A percentile compares a stretch with the other conserved stretches of the same genome.
Evolutionary conservation across 1,284 basidiomycete species (phyloP).

Genomic region (Pterula multifida): DNA sequence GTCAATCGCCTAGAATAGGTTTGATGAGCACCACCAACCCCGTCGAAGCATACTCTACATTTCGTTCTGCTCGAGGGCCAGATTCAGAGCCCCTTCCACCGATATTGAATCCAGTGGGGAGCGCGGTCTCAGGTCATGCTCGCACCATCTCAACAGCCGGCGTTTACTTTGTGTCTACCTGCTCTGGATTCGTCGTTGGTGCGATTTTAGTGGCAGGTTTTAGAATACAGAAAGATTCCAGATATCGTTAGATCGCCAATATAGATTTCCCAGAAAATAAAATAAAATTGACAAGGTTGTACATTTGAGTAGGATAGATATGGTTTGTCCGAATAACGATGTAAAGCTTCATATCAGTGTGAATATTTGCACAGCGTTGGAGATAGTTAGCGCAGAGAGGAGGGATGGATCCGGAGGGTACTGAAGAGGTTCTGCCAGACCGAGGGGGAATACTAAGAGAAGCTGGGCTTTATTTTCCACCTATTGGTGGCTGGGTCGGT

Average conservation of each 20-base stretch:
- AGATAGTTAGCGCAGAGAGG: no score
- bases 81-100: slow-evolving; percentile 20
- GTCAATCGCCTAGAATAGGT: slow-evolving; percentile 32
- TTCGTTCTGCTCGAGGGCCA: slow-evolving; percentile 30
- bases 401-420: no score
- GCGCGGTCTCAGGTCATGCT: background rate
- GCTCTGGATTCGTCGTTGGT: slow-evolving; percentile 14
- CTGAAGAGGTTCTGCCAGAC: no score
- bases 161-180: slow-evolving; percentile 9
- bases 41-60: slow-evolving; percentile 23
- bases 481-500: no score
- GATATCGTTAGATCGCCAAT: background rate
- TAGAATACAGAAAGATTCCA: background rate
- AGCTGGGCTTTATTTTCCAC: no score
- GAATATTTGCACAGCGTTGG: no score
- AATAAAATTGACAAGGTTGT: no score
- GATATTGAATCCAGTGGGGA: slow-evolving; percentile 10
- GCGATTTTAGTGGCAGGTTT: background rate
- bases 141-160: background rate
- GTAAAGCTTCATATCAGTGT: no score
- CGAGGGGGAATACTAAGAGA: no score
- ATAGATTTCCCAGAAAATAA: background rate
- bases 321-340: no score
- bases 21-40: slow-evolving; percentile 35
- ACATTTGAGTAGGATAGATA: no score